A percentile compares a stretch with the other conserved stretches of the same genome.
phyloP scores from a whole-genome alignment of 345 rosid genomes.

The Syzygium grande region DNA sequence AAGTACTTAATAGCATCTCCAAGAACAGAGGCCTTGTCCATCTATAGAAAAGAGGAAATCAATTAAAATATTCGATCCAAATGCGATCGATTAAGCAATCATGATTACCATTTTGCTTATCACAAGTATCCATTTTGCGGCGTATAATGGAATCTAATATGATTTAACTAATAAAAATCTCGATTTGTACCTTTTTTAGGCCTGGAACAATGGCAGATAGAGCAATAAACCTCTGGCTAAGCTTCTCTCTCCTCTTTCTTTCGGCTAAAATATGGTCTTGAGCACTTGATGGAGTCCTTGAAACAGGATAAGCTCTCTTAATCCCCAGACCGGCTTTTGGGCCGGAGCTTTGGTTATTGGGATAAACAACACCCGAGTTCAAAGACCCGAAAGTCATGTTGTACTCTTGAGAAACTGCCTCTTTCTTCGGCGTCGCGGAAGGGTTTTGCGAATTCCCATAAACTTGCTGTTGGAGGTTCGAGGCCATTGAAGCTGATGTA shows the following conservation, averaged over 20 bases:
- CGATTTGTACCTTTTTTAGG: slow-evolving; percentile 36
- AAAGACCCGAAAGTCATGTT: neutral
- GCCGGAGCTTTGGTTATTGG: neutral
- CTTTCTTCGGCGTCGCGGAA: neutral
- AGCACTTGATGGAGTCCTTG: slow-evolving; percentile 26
- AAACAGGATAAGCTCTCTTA: neutral
- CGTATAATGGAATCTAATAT: neutral
- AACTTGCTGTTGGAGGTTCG: neutral
- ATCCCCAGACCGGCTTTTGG: neutral
- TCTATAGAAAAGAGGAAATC: neutral
- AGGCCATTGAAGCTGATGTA: neutral
- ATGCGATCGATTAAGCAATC: neutral
- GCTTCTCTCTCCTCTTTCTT: slow-evolving; percentile 50
- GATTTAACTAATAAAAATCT: neutral
- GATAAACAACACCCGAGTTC: neutral
- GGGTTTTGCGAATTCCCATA: neutral
- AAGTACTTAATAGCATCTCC: slow-evolving; percentile 15
- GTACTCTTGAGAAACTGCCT: neutral
- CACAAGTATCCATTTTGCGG: neutral
- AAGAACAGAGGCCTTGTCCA: slow-evolving; percentile 20
- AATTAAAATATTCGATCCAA: neutral
- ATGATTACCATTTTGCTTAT: neutral
- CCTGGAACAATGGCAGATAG: slow-evolving; percentile 51
- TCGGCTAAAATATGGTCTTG: slow-evolving; percentile 51
- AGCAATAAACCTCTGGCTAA: slow-evolving; percentile 48